These are phyloP conservation scores for Ilyonectria mors-panacis DNA, from an alignment of 2,329 filamentous ascomycete genomes.

Conservation along the genomic window DNA sequence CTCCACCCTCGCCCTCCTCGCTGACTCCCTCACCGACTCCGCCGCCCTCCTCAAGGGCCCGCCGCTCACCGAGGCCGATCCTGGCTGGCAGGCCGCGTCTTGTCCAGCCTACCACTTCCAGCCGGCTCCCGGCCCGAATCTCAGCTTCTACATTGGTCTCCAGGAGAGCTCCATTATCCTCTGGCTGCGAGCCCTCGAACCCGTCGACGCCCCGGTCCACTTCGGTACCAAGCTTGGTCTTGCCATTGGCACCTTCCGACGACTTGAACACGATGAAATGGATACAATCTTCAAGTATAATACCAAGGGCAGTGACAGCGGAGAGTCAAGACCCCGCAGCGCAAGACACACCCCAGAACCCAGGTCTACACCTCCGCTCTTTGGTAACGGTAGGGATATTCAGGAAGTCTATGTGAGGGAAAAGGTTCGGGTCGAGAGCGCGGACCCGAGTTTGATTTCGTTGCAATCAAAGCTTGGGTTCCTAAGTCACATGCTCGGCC, in stretches of 20 bases:
- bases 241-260: slow-evolving; percentile 75
- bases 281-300: slow-evolving; percentile 80
- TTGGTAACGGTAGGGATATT: slow-evolving; percentile 41
- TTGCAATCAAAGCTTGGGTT: slow-evolving; percentile 87
- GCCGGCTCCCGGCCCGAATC: slow-evolving; percentile 65
- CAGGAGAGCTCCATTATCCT: slow-evolving; percentile 80
- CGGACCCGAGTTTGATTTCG: slow-evolving; percentile 88
- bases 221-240: slow-evolving; percentile 78
- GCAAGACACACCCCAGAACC: slow-evolving; percentile 46
- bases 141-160: slow-evolving; percentile 83
- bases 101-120: slow-evolving; percentile 61
- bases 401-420: slow-evolving; percentile 87
- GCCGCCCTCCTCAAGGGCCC: slow-evolving; percentile 70
- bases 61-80: slow-evolving; percentile 56
- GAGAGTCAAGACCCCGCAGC: slow-evolving; percentile 44
- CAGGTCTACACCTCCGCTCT: slow-evolving; percentile 36
- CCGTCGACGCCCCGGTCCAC: slow-evolving; percentile 73
- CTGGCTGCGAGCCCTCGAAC: slow-evolving; percentile 78
- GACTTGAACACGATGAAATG: slow-evolving; percentile 84
- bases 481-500: slow-evolving; percentile 79
- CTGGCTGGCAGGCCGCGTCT: slow-evolving; percentile 61
- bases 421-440: slow-evolving; percentile 90
- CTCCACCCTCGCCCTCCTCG: slow-evolving; percentile 69
- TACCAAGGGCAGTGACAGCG: slow-evolving; percentile 49
- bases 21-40: slow-evolving; percentile 68